Evolutionary conservation across 2,329 filamentous ascomycete genomes (phyloP).

Genomic region (Didymella pomorum): DNA sequence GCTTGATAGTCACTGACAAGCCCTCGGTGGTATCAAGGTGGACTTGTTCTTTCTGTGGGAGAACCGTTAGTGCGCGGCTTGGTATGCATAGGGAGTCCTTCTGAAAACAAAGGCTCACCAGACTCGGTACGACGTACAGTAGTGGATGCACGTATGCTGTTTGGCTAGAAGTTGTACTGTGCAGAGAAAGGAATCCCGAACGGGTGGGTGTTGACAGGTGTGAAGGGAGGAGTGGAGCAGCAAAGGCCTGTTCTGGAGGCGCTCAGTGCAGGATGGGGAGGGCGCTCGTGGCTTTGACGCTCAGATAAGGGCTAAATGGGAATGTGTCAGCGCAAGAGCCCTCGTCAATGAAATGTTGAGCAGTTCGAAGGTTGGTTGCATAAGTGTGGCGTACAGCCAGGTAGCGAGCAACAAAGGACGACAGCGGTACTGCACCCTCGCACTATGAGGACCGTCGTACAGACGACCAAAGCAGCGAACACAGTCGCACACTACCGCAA

Average conservation of each 20-base stretch:
- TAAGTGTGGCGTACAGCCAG: constrained; percentile 48
- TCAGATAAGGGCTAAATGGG: constrained; percentile 28
- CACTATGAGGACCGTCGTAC: constrained; percentile 44
- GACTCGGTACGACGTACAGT: constrained; percentile 26
- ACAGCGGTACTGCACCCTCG: constrained; percentile 43
- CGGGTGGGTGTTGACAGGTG: constrained; percentile 31
- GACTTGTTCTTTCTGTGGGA: constrained; percentile 44
- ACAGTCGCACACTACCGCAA: constrained; percentile 43
- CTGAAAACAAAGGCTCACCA: constrained; percentile 37
- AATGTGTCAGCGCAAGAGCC: constrained; percentile 42
- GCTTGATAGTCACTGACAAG: constrained; percentile 44
- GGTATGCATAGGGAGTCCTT: constrained; percentile 26
- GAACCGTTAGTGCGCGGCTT: constrained; percentile 40
- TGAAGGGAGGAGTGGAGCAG: constrained; percentile 30
- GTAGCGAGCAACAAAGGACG: constrained; percentile 46
- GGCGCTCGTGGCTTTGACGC: constrained; percentile 41
- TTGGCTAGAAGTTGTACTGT: constrained; percentile 26
- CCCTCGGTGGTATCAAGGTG: constrained; percentile 33
- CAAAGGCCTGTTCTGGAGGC: constrained; percentile 32
- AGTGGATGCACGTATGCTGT: constrained; percentile 29
- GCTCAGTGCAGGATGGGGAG: constrained; percentile 23
- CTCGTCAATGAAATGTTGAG: constrained; percentile 36
- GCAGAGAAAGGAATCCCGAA: constrained; percentile 30
- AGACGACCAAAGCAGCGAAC: constrained; percentile 41
- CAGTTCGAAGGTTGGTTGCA: constrained; percentile 43